Base-by-base conservation (phyloP, 345 rosid species). In the Gossypium stocksii region DNA sequence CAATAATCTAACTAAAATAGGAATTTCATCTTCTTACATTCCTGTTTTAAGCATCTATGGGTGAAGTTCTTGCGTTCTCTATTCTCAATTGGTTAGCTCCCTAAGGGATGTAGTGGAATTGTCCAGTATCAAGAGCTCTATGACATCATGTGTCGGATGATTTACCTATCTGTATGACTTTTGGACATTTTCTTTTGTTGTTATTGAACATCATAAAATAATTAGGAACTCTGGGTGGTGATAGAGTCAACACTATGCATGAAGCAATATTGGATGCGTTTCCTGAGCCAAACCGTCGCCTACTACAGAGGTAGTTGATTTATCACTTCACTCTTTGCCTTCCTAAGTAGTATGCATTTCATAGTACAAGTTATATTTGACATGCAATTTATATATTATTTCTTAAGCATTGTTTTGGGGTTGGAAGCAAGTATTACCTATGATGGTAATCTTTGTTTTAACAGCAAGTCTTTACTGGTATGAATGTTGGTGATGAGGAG, bases 261-360 rank as follows among this genome's bases (percentile, higher is more conserved):
- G 78, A 79, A 74, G 97, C 99, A 81, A 89, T 95, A 77, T 87
- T 88, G 72, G 99, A 95, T 81, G 87, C 97, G 60, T 95, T 95
- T 77, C 99, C 99, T 58, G 99, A 95, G 87, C 99, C 99, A 81
- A 95, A 93, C 73, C 98, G 99, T 23, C 93, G 87, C 74, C 82
- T 95, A 71, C 77, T 95, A 87, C 93, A 95, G 75, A 95, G 99
- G 99, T 95, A 83, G 69, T 77, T 64, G 58, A 64, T 59, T n/a
- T 64, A 25, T 57, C 23, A 59, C 41, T 34, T 34, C 41, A 34
- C 41, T 5, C 41, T 34, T 34, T 34, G 41, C 41, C 41, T 34
- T 34, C 5, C 57, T n/a, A 53, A n/a, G 20, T n/a, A 53, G 8
- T 17, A 53, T 17, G 11, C 57, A 4, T 53, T 53, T 53, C 57